Conservation (phyloP, 768 basidiomycete genomes). For the Guyanaporus albipodus region DNA sequence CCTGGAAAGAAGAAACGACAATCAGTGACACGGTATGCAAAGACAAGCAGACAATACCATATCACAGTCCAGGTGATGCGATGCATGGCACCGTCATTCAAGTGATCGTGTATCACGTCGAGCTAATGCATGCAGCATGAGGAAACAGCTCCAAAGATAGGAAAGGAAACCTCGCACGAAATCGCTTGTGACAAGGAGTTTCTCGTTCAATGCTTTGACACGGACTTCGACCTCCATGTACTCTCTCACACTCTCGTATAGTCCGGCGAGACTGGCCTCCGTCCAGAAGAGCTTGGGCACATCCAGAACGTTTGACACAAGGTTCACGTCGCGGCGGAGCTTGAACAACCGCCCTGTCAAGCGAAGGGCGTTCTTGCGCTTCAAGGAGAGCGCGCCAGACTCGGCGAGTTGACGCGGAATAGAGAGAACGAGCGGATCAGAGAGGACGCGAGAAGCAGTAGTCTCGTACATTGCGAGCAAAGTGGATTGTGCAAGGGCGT, state of each 20-base stretch:
- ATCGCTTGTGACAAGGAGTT: conserved; percentile 81
- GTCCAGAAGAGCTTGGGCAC: conserved; percentile 94
- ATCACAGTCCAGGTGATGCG: conserved; percentile 83
- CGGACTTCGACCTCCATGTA: conserved; percentile 90
- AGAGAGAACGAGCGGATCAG: conserved; percentile 67
- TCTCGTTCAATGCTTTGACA: conserved; percentile 85
- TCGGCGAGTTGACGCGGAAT: conserved; percentile 81
- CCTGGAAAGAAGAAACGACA: conserved; percentile 43
- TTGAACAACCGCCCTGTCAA: conserved; percentile 86
- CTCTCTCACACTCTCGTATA: conserved; percentile 91
- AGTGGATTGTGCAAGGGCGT: conserved; percentile 92
- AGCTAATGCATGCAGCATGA: conserved; percentile 44
- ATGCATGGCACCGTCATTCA: conserved; percentile 87
- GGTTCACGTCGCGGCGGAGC: conserved; percentile 82
- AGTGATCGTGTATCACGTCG: conserved; percentile 88
- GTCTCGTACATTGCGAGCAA: conserved; percentile 86
- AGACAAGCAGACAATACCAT: conserved; percentile 49
- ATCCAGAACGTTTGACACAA: conserved; percentile 91
- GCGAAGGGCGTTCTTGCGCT: conserved; percentile 78
- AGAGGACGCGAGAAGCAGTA: conserved; percentile 71
- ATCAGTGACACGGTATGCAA: conserved; percentile 25
- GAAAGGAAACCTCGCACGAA: conserved; percentile 53
- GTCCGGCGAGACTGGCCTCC: conserved; percentile 81
- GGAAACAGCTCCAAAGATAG: background rate
- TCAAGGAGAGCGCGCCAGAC: conserved; percentile 71